phyloP scores from a whole-genome alignment of 2,329 filamentous ascomycete genomes.

The Dothideomycetidae sp. region DNA sequence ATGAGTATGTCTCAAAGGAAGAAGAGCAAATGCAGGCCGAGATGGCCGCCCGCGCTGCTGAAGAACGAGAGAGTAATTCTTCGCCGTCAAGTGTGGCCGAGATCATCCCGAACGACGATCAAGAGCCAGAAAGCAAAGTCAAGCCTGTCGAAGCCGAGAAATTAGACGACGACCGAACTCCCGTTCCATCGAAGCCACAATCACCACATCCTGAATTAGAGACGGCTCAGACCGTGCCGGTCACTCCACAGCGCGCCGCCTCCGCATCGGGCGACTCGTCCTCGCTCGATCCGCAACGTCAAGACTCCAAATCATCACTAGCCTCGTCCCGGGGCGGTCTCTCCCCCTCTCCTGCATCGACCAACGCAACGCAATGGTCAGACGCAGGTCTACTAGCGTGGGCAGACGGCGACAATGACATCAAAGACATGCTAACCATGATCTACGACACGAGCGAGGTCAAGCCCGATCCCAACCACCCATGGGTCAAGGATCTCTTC shows the following conservation, averaged over 20 bases:
- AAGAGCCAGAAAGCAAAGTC: constrained; percentile 11
- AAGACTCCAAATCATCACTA: constrained; percentile 6
- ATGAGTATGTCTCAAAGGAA: constrained; percentile 8
- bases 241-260: neutral
- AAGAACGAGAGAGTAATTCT: constrained; percentile 14
- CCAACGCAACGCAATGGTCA: constrained; percentile 60
- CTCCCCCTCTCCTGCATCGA: constrained; percentile 39
- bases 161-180: constrained; percentile 19
- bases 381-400: constrained; percentile 76
- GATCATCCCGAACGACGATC: constrained; percentile 14
- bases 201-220: constrained; percentile 15
- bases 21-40: constrained; percentile 14
- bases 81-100: constrained; percentile 20
- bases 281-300: constrained; percentile 4
- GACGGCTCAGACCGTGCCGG: constrained; percentile 1
- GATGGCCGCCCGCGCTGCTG: neutral
- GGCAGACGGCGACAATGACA: constrained; percentile 70
- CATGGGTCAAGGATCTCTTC: constrained; percentile 66
- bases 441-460: constrained; percentile 87
- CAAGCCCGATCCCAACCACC: constrained; percentile 68
- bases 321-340: constrained; percentile 3
- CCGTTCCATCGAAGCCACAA: constrained; percentile 16
- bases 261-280: constrained; percentile 2
- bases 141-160: constrained; percentile 6
- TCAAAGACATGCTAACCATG: constrained; percentile 77